Conservation (phyloP, 352 stramenopile genomes). For the Globisporangium viniferum region DNA sequence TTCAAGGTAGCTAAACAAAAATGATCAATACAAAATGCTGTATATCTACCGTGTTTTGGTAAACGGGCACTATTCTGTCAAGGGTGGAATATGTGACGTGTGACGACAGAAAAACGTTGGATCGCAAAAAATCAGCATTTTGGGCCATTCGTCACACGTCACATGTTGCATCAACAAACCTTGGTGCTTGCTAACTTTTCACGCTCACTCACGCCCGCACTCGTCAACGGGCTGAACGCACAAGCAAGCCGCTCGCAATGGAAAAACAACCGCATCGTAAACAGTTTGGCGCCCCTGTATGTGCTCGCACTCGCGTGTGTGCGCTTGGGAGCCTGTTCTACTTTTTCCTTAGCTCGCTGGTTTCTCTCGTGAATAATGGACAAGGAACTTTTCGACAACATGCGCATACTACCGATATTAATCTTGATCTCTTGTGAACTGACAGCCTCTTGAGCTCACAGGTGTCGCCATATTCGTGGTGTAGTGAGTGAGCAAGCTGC, state of each 20-base stretch:
- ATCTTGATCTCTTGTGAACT: too few species aligned
- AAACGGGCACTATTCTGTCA: neutral
- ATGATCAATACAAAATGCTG: neutral
- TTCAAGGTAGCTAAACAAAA: neutral
- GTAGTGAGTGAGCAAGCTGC: too few species aligned
- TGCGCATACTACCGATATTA: too few species aligned
- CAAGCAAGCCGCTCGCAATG: neutral
- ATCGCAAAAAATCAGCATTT: neutral
- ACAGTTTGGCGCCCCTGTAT: neutral
- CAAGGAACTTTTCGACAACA: too few species aligned
- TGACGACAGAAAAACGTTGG: slow-evolving; percentile 2
- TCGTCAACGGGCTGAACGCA: neutral
- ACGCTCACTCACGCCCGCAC: too few species aligned
- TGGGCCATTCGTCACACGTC: neutral
- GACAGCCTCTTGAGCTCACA: too few species aligned
- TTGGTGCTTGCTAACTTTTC: neutral
- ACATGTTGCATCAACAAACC: slow-evolving; percentile 12
- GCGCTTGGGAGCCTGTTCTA: too few species aligned
- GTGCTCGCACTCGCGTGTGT: neutral
- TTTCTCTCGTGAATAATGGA: too few species aligned
- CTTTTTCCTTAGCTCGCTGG: too few species aligned
- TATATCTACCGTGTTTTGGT: slow-evolving; percentile 12
- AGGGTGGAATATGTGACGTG: slow-evolving; percentile 11
- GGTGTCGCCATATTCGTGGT: too few species aligned
- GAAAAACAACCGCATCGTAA: neutral